Evolutionary conservation across 768 basidiomycete species (phyloP).

Genomic region (Pisolithus microcarpus): DNA sequence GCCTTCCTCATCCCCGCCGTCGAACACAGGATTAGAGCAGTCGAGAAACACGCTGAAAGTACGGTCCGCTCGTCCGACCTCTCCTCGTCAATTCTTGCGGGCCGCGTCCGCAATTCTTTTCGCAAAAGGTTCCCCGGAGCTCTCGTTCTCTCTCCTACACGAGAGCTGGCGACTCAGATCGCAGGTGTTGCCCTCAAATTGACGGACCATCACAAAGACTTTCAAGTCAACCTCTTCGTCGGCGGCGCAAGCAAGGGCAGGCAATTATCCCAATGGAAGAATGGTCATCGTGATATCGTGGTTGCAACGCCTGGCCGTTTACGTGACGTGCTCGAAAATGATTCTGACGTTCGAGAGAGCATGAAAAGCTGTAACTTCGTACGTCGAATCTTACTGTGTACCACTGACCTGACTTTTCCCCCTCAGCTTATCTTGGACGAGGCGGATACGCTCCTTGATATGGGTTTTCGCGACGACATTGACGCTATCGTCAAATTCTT

Average conservation of each 20-base stretch:
- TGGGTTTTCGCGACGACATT: constrained; percentile 89
- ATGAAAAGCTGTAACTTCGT: constrained; percentile 55
- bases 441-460: constrained; percentile 83
- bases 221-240: constrained; percentile 67
- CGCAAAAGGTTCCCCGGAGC: constrained; percentile 52
- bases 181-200: constrained; percentile 74
- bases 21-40: constrained; percentile 59
- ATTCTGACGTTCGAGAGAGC: constrained; percentile 46
- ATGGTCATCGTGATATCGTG: constrained; percentile 73
- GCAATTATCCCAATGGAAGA: constrained; percentile 49
- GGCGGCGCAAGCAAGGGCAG: constrained; percentile 63
- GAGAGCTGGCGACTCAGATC: constrained; percentile 87
- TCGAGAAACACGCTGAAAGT: constrained; percentile 40
- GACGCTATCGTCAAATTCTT: constrained; percentile 60
- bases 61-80: constrained; percentile 38
- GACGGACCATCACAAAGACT: constrained; percentile 49
- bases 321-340: constrained; percentile 59
- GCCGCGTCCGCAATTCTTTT: constrained; percentile 30
- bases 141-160: constrained; percentile 82
- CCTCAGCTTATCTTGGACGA: constrained; percentile 82
- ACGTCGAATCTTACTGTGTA: constrained; percentile 18
- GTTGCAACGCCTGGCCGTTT: constrained; percentile 89
- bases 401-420: constrained; percentile 5
- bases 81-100: constrained; percentile 24
- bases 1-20: constrained; percentile 85